These are phyloP conservation scores for Eutrema yunnanense DNA, from an alignment of 345 rosid genomes.

Conservation along the genomic window DNA sequence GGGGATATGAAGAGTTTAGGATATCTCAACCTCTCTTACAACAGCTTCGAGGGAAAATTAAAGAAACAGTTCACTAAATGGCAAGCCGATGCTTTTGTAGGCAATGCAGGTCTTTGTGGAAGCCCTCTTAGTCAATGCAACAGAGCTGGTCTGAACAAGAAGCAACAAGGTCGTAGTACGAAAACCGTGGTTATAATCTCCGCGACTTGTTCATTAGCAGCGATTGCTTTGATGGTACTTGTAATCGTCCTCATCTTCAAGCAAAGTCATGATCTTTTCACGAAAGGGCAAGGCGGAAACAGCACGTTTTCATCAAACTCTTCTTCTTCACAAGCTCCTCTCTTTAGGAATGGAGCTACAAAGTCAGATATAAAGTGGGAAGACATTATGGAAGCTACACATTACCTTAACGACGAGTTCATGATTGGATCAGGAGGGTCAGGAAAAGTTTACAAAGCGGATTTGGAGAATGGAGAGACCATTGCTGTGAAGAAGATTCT, in stretches of 20 bases:
- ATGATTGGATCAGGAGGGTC: slow-evolving; percentile 92
- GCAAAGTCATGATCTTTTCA: slow-evolving; percentile 36
- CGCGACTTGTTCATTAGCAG: slow-evolving; percentile 52
- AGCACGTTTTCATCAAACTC: slow-evolving; percentile 39
- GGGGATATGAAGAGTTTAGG: slow-evolving; percentile 73
- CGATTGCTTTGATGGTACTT: slow-evolving; percentile 44
- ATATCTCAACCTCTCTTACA: slow-evolving; percentile 64
- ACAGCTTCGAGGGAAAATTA: slow-evolving; percentile 59
- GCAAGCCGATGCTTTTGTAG: slow-evolving; percentile 59
- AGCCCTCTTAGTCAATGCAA: slow-evolving; percentile 57
- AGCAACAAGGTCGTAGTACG: slow-evolving; percentile 35
- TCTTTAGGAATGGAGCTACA: slow-evolving; percentile 47
- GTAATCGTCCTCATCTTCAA: slow-evolving; percentile 40
- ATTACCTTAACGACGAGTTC: slow-evolving; percentile 63
- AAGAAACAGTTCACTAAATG: slow-evolving; percentile 60
- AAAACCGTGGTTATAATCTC: slow-evolving; percentile 47
- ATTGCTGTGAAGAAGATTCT: slow-evolving; percentile 76
- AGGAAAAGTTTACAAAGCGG: slow-evolving; percentile 69
- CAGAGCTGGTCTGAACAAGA: slow-evolving; percentile 14
- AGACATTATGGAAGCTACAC: slow-evolving; percentile 78
- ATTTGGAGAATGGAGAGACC: slow-evolving; percentile 44
- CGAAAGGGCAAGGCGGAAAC: slow-evolving; percentile 34
- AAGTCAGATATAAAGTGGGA: slow-evolving; percentile 71
- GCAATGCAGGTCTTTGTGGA: slow-evolving; percentile 71
- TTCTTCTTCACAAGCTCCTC: slow-evolving; percentile 62